Evolutionary conservation across 768 basidiomycete species (phyloP), one percentile per base, ranked within the genome.

Genomic region (Phanerochaete carnosa): DNA sequence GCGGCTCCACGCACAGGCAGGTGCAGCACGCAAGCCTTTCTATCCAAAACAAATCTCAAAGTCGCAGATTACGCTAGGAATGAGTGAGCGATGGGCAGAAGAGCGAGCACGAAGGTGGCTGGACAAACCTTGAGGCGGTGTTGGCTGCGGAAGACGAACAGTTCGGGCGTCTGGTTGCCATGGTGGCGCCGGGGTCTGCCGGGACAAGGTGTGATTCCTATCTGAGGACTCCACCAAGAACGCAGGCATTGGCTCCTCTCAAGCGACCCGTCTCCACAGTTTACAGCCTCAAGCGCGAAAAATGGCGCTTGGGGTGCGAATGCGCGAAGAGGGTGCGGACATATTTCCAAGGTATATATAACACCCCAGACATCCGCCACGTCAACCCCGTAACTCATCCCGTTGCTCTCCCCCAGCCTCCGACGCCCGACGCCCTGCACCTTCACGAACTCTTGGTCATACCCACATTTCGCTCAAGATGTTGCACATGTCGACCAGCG

Each of bases 401-500:
- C 49, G 8, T 15, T 16, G 15, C 28, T 28, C 26, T 37, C 22
- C 35, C 54, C 23, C n/a, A 15, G 12, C 23, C 22, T 28, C 23
- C 37, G 28, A 1, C 25, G 47, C 52, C 54, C 54, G n/a, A 37
- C 12, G 22, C 25, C 22, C 54, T 13, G 23, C 54, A 22, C 54
- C 33, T 55, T 37, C 35, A 25, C 47, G 47, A 49, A 43, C 39
- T 25, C 28, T 26, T 49, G 25, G 26, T 19, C 28, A 46, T 46
- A n/a, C 39, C 11, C 11, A 19, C 8, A 8, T 43, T 43, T 37
- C 54, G 33, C 54, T n/a, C 54, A 49, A 25, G 54, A 55, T 55
- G 54, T 33, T 62, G 57, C 39, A 43, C 39, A 43, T 43, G 39
- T 58, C 62, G 13, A 23, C 62, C 15, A 59, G 54, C 58, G 57